Evolutionary conservation across 108 stramenopile genomes (phyloP).

Genomic region (Parmales sp.): DNA sequence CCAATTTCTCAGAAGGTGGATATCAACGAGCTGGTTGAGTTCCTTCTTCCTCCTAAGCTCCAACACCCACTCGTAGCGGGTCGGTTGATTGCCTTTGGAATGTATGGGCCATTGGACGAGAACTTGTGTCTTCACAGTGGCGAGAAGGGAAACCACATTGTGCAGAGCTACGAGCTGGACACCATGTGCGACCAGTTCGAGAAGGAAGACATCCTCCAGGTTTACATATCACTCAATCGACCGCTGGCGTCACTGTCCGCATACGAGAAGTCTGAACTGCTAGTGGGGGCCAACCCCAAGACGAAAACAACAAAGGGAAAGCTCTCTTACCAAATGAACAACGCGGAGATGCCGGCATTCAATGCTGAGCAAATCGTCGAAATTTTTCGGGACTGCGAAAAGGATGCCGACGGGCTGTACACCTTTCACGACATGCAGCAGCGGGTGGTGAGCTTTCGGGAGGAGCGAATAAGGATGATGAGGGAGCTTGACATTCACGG

Average conservation of each 20-base stretch:
- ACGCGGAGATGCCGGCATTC: constrained; percentile 24
- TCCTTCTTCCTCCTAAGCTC: constrained; percentile 31
- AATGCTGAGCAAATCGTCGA: constrained; percentile 20
- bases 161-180: constrained; percentile 36
- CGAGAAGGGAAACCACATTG: constrained; percentile 24
- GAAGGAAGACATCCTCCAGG: constrained; percentile 35
- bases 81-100: constrained; percentile 30
- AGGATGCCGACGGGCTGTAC: constrained; percentile 18
- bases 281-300: constrained; percentile 30
- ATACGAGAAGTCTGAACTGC: constrained; percentile 33
- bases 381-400: constrained; percentile 19
- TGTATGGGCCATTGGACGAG: constrained; percentile 38
- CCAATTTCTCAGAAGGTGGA: not conserved
- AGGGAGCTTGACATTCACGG: constrained; percentile 20
- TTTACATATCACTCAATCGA: constrained; percentile 23
- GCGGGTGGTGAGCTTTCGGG: constrained; percentile 21
- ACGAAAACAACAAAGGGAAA: constrained; percentile 24
- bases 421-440: constrained; percentile 42
- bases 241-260: constrained; percentile 20
- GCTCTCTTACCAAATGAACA: not conserved
- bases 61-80: constrained; percentile 39
- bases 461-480: constrained; percentile 24
- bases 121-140: constrained; percentile 20
- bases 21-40: constrained; percentile 22
- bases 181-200: constrained; percentile 40